Conservation (phyloP, 768 basidiomycete genomes). For the Pleurotus sapidus region DNA sequence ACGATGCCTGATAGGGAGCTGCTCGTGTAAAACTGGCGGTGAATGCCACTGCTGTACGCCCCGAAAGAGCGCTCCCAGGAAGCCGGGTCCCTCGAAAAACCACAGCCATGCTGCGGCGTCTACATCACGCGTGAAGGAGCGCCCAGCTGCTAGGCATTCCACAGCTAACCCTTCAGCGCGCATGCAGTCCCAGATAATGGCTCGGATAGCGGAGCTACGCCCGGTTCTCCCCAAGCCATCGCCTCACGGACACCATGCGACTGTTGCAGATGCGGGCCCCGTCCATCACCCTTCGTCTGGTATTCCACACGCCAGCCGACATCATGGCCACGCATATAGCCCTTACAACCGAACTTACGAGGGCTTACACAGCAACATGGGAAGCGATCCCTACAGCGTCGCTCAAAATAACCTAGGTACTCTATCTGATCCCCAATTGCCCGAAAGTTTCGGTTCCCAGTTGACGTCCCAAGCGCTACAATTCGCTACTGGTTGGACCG, state of each 20-base stretch:
- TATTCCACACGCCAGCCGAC: conserved; percentile 36
- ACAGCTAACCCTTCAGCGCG: conserved; percentile 14
- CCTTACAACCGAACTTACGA: conserved; percentile 73
- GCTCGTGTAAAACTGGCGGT: conserved; percentile 49
- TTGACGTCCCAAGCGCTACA: conserved; percentile 22
- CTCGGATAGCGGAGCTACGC: conserved; percentile 62
- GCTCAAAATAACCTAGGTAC: conserved; percentile 20
- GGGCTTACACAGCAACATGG: conserved; percentile 28
- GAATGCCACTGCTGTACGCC: conserved; percentile 60
- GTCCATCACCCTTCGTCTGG: conserved; percentile 47
- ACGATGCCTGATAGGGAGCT: conserved; percentile 36
- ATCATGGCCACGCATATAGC: conserved; percentile 52
- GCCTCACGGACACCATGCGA: conserved; percentile 7
- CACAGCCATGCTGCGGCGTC: conserved; percentile 13
- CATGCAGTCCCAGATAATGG: conserved; percentile 47
- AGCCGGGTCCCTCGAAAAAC: conserved; percentile 10
- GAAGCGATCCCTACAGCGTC: background rate
- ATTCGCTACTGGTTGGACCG: background rate
- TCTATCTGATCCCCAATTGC: conserved; percentile 22
- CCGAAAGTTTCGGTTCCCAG: conserved; percentile 21
- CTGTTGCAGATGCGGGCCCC: conserved; percentile 30
- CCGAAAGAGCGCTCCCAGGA: conserved; percentile 37
- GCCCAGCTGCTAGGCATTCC: conserved; percentile 9
- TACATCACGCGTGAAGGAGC: conserved; percentile 10
- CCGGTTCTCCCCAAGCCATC: conserved; percentile 67